Conservation (phyloP, 805 yeast genomes). For the Tanozyma kutaoensis region DNA sequence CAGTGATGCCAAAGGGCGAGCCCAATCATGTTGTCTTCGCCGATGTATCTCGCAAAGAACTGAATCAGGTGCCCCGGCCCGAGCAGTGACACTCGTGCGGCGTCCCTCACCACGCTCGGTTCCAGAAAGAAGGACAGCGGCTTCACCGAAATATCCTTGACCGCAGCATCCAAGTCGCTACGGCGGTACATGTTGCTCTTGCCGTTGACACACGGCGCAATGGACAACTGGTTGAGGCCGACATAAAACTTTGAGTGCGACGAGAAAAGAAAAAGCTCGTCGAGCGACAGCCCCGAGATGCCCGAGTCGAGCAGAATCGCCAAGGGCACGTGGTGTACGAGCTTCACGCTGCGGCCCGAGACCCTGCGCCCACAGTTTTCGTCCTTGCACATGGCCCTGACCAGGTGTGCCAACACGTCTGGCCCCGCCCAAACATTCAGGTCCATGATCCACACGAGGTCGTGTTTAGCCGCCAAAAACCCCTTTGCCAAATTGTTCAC, state of each 20-base stretch:
- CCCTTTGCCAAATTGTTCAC: conserved; percentile 82
- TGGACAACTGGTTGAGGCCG: conserved; percentile 55
- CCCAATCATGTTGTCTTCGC: conserved; percentile 89
- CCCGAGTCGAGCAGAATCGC: conserved; percentile 27
- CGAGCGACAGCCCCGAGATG: conserved; percentile 21
- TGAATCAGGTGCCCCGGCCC: conserved; percentile 42
- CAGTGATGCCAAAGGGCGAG: conserved; percentile 69
- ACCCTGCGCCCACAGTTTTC: conserved; percentile 34
- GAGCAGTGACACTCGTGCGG: conserved; percentile 10
- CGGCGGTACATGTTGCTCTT: conserved; percentile 69
- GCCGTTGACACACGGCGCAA: conserved; percentile 89
- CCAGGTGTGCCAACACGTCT: conserved; percentile 52
- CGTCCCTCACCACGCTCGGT: conserved; percentile 14
- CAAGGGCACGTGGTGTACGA: conserved; percentile 76
- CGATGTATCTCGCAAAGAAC: conserved; percentile 69
- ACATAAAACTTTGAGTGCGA: conserved; percentile 80
- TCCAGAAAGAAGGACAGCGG: conserved; percentile 19
- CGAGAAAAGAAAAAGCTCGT: conserved; percentile 75
- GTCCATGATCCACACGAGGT: conserved; percentile 76
- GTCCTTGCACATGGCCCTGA: conserved; percentile 33
- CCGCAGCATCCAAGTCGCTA: conserved; percentile 50
- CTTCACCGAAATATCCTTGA: conserved; percentile 20
- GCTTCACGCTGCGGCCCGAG: conserved; percentile 30
- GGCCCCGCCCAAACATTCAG: conserved; percentile 72
- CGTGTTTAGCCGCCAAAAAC: conserved; percentile 50